phyloP scores from a whole-genome alignment of 306 rosid genomes.

The Cicer pinnatifidum region DNA sequence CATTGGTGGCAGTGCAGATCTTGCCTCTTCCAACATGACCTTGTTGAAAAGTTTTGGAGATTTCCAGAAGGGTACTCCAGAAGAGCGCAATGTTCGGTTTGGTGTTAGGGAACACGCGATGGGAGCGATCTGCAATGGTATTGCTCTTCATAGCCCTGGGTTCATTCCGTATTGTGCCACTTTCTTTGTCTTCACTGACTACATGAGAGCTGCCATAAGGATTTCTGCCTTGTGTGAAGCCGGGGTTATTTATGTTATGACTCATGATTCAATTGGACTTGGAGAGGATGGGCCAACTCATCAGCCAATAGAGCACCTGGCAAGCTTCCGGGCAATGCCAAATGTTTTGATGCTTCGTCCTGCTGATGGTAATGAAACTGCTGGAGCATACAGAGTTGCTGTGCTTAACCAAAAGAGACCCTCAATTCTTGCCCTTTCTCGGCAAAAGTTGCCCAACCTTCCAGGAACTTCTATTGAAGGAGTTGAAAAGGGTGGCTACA shows the following conservation, averaged over 20 bases:
- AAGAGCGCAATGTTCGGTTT: constrained; percentile 92
- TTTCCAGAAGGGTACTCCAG: constrained; percentile 93
- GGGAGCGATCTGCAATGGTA: constrained; percentile 96
- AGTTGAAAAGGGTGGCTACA: constrained; percentile 96
- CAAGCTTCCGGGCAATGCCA: constrained; percentile 99
- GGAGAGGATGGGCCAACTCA: constrained; percentile 99
- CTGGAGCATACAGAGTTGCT: constrained; percentile 94
- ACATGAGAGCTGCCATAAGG: constrained; percentile 99
- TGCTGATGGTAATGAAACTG: constrained; percentile 99
- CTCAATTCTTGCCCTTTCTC: constrained; percentile 90
- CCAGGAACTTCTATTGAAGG: constrained; percentile 90
- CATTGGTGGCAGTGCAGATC: constrained; percentile 97
- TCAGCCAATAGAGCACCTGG: constrained; percentile 98
- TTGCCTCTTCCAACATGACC: constrained; percentile 98
- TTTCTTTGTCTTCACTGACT: constrained; percentile 98
- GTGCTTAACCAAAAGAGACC: constrained; percentile 80
- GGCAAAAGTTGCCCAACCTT: constrained; percentile 87
- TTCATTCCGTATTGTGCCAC: constrained; percentile 95
- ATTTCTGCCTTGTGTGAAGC: constrained; percentile 80
- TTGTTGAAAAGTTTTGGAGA: constrained; percentile 83
- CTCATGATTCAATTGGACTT: constrained; percentile 96
- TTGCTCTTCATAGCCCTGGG: constrained; percentile 94
- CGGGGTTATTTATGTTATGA: constrained; percentile 93
- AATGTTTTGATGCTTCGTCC: constrained; percentile 96
- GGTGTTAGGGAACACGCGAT: constrained; percentile 97